Percentiles rank a stretch among this genome's conserved stretches.
Evolutionary conservation across 2,329 filamentous ascomycete genomes (phyloP).

Genomic region (Plenodomus lindquistii): DNA sequence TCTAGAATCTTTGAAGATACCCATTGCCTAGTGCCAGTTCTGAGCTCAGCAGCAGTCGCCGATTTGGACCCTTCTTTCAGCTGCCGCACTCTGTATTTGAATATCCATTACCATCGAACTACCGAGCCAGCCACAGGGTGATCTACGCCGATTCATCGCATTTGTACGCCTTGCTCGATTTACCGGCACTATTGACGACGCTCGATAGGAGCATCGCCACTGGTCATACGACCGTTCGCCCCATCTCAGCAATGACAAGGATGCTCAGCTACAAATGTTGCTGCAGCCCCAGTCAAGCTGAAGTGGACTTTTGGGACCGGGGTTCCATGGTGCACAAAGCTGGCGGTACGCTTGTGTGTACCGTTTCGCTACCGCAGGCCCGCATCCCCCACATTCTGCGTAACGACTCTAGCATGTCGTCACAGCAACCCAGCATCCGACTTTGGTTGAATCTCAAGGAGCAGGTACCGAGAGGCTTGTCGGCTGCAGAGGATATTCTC

Average conservation of each 20-base stretch:
- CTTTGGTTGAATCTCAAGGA: background rate
- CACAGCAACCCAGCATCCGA: background rate
- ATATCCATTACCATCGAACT: background rate
- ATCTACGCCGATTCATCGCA: background rate
- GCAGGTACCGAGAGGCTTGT: no score
- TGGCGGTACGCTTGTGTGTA: background rate
- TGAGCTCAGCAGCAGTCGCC: background rate
- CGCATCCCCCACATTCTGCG: conserved; percentile 7
- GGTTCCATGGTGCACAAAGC: background rate
- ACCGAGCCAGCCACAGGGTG: background rate
- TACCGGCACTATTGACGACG: background rate
- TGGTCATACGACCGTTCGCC: no score
- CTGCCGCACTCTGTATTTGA: background rate
- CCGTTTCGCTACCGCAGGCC: background rate
- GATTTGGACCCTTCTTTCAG: background rate
- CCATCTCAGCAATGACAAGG: no score
- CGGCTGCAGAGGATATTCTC: no score
- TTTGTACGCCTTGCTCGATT: background rate
- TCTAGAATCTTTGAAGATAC: no score
- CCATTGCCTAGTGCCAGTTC: no score
- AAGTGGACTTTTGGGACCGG: background rate
- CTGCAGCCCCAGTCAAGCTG: background rate
- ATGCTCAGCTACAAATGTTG: background rate
- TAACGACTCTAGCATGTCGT: conserved; percentile 4
- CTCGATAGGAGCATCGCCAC: background rate